Base-by-base conservation (phyloP, 495 filamentous ascomycete species). In the Podospora didyma region DNA sequence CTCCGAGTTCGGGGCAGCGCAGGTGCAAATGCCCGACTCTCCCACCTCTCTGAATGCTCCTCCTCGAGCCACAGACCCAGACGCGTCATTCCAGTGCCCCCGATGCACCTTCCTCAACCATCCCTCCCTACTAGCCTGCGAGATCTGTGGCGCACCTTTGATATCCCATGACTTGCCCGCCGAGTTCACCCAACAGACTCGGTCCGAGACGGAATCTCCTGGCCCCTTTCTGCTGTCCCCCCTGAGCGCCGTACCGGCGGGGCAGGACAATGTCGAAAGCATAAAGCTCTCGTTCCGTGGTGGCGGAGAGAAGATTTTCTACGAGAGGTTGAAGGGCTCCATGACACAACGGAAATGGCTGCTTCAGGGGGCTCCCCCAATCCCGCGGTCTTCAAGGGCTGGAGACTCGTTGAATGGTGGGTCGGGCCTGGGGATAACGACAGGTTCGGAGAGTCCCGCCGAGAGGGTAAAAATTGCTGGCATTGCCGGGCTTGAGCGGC, bases 291-390 rank as follows among this genome's bases (percentile, higher is more conserved):
- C 94, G 0, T 99, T 99, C 61, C 85, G 92, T 19, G 83, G 73
- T 23, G 92, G 94, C 17, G 94, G 95, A 7, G 91, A 92, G 46
- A 92, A 94, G 69, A 86, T 87, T 3, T 96, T 99, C 61, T 83
- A 89, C 59, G 93, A 97, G 61, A 79, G 92, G 46, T 79, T 99
- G 12, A 97, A 92, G 64, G 82, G 84, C 17, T 87, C 88, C 16
- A 83, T 97, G 74, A 82, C 89, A 16, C 94, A 99, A 68, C 81
- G 95, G 20, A 97, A 97, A 80, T 99, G 94, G 94, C 83, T 99
- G 12, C 78, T 97, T 14, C 89, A 92, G 52, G 86, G 88, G 62
- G 94, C 94, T 7, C 94, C 95, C n/a, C 90, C 93, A 1, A 83
- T 96, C 19, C 95, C 94, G 11, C 68, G 86, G 79, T 70, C 90